Percentiles rank a stretch among this genome's conserved stretches.
Conservation (phyloP, 805 yeast genomes). For the Saturnispora dispora region DNA sequence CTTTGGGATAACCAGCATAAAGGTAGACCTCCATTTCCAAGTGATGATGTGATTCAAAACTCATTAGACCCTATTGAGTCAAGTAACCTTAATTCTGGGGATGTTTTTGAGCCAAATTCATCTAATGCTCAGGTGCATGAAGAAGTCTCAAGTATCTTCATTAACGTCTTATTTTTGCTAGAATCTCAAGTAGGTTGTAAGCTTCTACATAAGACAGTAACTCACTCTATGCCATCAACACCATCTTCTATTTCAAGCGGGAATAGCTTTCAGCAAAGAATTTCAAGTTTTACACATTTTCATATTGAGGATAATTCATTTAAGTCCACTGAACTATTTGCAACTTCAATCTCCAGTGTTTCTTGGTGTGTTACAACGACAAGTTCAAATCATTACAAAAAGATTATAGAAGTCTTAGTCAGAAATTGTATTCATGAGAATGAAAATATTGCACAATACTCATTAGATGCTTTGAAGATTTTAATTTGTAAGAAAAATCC, state of each 20-base stretch:
- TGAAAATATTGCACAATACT: slow-evolving; percentile 50
- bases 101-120: slow-evolving; percentile 35
- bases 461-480: slow-evolving; percentile 52
- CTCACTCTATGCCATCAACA: slow-evolving; percentile 11
- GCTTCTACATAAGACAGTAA: slow-evolving; percentile 13
- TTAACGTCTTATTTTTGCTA: slow-evolving; percentile 44
- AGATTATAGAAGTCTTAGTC: slow-evolving; percentile 65
- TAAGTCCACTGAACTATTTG: slow-evolving; percentile 50
- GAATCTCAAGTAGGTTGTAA: slow-evolving; percentile 50
- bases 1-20: slow-evolving; percentile 50
- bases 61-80: slow-evolving; percentile 29
- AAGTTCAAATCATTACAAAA: slow-evolving; percentile 38
- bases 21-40: slow-evolving; percentile 68
- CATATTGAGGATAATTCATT: slow-evolving; percentile 26
- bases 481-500: slow-evolving; percentile 66
- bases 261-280: slow-evolving; percentile 26
- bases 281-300: slow-evolving; percentile 32
- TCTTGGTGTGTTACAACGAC: slow-evolving; percentile 54
- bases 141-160: slow-evolving; percentile 55
- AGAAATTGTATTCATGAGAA: slow-evolving; percentile 68
- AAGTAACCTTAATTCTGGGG: slow-evolving; percentile 24
- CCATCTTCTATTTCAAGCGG: slow-evolving; percentile 17
- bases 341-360: slow-evolving; percentile 57
- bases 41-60: slow-evolving; percentile 35
- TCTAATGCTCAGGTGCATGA: slow-evolving; percentile 53